Evolutionary conservation across 345 rosid genomes (phyloP).

Genomic region (Moricandia arvensis): DNA sequence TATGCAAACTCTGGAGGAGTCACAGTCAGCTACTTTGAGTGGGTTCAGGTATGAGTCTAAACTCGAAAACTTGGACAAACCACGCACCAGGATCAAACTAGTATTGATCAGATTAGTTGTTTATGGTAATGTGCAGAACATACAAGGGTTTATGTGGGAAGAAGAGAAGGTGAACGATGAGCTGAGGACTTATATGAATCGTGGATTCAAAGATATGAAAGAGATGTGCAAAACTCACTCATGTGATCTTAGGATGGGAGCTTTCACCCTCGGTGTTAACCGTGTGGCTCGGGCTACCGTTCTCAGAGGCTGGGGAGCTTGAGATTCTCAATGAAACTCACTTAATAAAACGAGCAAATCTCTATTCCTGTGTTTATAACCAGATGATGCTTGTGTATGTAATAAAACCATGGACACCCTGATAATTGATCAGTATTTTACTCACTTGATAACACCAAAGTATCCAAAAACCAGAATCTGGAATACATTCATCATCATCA

Average conservation of each 20-base stretch:
- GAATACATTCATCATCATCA: not conserved
- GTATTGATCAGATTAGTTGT: conserved; percentile 7
- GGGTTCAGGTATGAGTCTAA: conserved; percentile 83
- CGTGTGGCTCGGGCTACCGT: conserved; percentile 91
- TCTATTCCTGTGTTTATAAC: conserved; percentile 13
- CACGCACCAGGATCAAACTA: not conserved
- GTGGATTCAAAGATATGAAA: conserved; percentile 74
- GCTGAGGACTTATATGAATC: conserved; percentile 78
- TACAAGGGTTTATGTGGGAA: conserved; percentile 99
- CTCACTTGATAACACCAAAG: not conserved
- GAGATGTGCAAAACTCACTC: conserved; percentile 84
- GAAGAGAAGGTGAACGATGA: conserved; percentile 89
- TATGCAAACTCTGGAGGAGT: conserved; percentile 98
- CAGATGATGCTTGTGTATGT: conserved; percentile 23
- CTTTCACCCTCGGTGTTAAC: conserved; percentile 92
- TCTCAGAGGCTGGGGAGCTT: conserved; percentile 96
- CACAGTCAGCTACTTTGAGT: conserved; percentile 95
- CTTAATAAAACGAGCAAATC: conserved; percentile 20
- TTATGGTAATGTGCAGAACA: conserved; percentile 57
- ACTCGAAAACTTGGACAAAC: not conserved
- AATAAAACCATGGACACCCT: not conserved
- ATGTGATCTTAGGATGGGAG: conserved; percentile 96
- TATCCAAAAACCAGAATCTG: conserved; percentile 4
- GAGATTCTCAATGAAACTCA: conserved; percentile 17
- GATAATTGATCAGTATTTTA: not conserved